Base-by-base conservation (phyloP, 345 rosid genomes). In the Citrus trifoliata region DNA sequence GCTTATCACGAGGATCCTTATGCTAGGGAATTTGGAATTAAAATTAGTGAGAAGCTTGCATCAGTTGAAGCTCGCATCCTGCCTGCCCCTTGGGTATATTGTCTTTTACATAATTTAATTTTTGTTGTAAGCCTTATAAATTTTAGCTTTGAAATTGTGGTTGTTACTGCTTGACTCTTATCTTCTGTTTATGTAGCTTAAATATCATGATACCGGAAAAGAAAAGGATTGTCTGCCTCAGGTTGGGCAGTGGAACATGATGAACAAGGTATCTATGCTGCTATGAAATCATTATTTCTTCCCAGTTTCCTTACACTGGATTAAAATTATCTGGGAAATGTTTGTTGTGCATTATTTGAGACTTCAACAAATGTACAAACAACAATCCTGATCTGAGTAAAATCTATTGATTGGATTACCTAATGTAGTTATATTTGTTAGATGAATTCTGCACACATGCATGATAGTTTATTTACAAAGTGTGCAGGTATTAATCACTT, bases 161-260 rank as follows among this genome's bases (percentile, higher is more conserved):
- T 53, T 66, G 4, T 28, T 14, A 61, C 37, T 66, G 51, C 25
- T 67, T 42, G 81, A 61, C 30, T 16, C 58, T 6, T 67, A 33
- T 70, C 21, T 8, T 53, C 63, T 80, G 46, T 72, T 78, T 77
- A 64, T 77, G 81, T 90, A 97, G 99, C 96, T 97, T 27, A 97
- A 94, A 81, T 97, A 97, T 82, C 99, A 97, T 61, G 98, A 94
- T 25, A 93, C 97, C 1, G 98, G 98, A 33, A 87, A 92, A 80
- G 96, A 94, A 81, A 92, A 86, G 87, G 89, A 89, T 77, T 93
- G 98, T 81, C 82, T 90, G 58, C 99, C 99, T 63, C 95, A 94
- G 81, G 96, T 94, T 72, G 99, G 99, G 4, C 97, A 93, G 67
- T 97, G 99, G 99, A 97, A 97, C 66, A 97, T 97, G 99, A 94